phyloP scores from a whole-genome alignment of 768 basidiomycete genomes.

The Suillus spraguei region DNA sequence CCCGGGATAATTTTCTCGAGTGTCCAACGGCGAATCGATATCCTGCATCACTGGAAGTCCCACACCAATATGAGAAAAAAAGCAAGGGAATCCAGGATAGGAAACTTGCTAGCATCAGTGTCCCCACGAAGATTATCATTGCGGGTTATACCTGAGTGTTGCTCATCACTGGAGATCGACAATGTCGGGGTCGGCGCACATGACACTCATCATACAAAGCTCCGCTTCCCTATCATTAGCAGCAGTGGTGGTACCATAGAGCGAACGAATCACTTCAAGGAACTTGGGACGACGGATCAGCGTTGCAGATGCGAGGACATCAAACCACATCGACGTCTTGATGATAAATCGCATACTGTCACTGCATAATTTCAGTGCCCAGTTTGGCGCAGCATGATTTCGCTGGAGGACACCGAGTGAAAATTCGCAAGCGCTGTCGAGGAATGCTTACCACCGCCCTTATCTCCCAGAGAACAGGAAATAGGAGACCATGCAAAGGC shows the following conservation, averaged over 20 bases:
- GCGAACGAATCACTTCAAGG: slow-evolving; percentile 45
- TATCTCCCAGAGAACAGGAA: slow-evolving; percentile 79
- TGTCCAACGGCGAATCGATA: too few relatives aligned
- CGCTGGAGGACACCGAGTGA: slow-evolving; percentile 51
- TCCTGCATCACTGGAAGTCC: too few relatives aligned
- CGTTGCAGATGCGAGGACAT: slow-evolving; percentile 78
- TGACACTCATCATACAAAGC: slow-evolving; percentile 75
- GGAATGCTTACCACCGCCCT: slow-evolving; percentile 70
- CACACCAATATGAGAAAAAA: slow-evolving; percentile 16
- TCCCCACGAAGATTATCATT: slow-evolving; percentile 18
- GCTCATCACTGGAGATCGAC: slow-evolving; percentile 44
- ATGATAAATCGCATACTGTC: slow-evolving; percentile 70
- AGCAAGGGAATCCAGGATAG: neutral
- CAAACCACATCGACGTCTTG: slow-evolving; percentile 88
- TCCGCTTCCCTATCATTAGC: slow-evolving; percentile 39
- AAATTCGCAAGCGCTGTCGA: slow-evolving; percentile 60
- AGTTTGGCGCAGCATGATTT: slow-evolving; percentile 39
- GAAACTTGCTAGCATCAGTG: slow-evolving; percentile 29
- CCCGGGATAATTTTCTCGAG: too few relatives aligned
- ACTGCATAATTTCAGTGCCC: slow-evolving; percentile 46
- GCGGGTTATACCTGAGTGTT: slow-evolving; percentile 34
- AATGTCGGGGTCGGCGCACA: slow-evolving; percentile 63
- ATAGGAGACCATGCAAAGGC: slow-evolving; percentile 71
- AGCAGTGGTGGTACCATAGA: slow-evolving; percentile 44
- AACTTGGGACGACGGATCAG: slow-evolving; percentile 59